Evolutionary conservation across 257 asterid genomes (phyloP), one percentile per base, ranked within the genome.

Genomic region (Misopates orontium): DNA sequence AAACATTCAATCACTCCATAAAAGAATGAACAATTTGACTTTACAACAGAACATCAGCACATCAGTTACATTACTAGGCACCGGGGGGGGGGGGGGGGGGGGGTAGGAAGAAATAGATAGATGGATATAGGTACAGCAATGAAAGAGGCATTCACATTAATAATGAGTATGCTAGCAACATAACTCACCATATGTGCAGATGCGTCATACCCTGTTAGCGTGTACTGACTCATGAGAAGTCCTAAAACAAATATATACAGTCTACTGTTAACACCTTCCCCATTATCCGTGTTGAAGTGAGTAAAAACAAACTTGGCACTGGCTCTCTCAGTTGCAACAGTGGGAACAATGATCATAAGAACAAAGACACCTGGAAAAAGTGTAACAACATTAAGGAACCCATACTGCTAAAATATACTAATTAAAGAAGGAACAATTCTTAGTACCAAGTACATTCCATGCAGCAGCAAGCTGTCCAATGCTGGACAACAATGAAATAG

Each of bases 151-250:
- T 12, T 2, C 15, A 5, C 0, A 60, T 11, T 25, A 11, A 9
- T 68, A 42, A 42, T 15, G 55, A 68, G 14, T 12, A 50, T 60
- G 52, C 47, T 21, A 56, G 28, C 25, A 70, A 60, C 16, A 45
- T n/a, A 62, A 76, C 90, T 82, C 70, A 87, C 99, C 97, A 93
- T 87, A 79, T 94, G 96, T 17, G 96, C 97, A 66, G 99, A 94
- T 52, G 99, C 97, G 68, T 94, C 99, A 58, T 90, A 94, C 8
- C 97, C 96, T 2, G 95, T 69, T 59, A 94, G 75, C 13, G 96
- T 87, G 73, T 94, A 90, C 77, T 90, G 97, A 69, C 97, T 94
- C 97, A 94, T 86, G 62, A 94, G 95, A 75, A 94, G 95, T 58
- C 99, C 99, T 0, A 90, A 83, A 63, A 82, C 75, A 66, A 94